Evolutionary conservation across 805 yeast species (phyloP), one percentile per base, ranked within the genome.

Genomic region (Yamadazyma laniorum): DNA sequence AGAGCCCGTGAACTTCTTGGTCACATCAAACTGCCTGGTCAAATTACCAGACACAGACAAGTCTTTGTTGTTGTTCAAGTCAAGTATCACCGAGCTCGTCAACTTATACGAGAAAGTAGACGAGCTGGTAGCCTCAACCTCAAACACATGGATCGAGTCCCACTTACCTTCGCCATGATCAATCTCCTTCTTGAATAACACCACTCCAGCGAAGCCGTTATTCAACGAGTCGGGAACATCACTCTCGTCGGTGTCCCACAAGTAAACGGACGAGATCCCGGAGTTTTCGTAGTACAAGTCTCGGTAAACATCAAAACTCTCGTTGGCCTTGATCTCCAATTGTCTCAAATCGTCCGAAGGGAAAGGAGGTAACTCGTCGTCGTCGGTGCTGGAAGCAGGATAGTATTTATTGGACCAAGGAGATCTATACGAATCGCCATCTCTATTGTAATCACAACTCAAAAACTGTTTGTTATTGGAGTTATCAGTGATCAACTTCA

Each of bases 71-170:
- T 53, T 50, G 14, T 63, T 57, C 47, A 93, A 64, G 53, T 85
- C 90, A 41, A 91, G 72, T 33, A 93, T 87, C 27, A 93, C 85
- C 0, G 97, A 87, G 1, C 95, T 80, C 2, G 98, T 91, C 43
- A 91, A 65, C 47, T 81, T 80, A 59, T 91, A 93, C 8, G 52
- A 43, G 14, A 73, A 67, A 28, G 67, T 61, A 3, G 58, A 43
- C 5, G 61, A 49, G 15, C 61, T 50, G 31, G 66, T 70, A 0
- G 73, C 71, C 6, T 59, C 61, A 6, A 82, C 82, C 59, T 91
- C 97, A 48, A 93, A 76, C 7, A 91, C 98, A 59, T 91, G 98
- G 47, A 91, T 85, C 37, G 93, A 80, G 61, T 93, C 96, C 99
- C 99, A 91, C 35, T 73, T 68, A 11, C 90, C 85, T 21, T 59